Percentiles rank a stretch among this genome's conserved stretches.
Evolutionary conservation across 352 stramenopile species (phyloP).

Genomic region (Globisporangium polare): DNA sequence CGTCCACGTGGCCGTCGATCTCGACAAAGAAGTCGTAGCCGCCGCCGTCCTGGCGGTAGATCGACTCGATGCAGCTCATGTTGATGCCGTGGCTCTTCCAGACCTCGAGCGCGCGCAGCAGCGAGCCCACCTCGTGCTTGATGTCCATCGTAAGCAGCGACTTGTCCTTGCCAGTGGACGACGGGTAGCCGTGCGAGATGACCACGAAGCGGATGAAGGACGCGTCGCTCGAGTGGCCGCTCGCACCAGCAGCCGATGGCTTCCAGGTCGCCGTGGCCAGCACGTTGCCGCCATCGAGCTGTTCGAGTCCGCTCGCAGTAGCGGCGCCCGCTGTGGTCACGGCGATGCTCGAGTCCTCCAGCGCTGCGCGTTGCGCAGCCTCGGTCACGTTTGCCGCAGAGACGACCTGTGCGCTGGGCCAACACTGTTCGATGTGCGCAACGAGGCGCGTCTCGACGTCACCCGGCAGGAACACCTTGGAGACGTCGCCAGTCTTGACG

Average conservation of each 20-base stretch:
- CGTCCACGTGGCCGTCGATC: constrained; percentile 72
- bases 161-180: constrained; percentile 75
- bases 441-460: constrained; percentile 53
- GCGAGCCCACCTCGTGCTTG: constrained; percentile 84
- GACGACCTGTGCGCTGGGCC: constrained; percentile 68
- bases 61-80: constrained; percentile 83
- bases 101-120: constrained; percentile 72
- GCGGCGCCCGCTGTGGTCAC: constrained; percentile 56
- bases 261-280: constrained; percentile 45
- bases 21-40: constrained; percentile 88
- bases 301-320: constrained; percentile 29
- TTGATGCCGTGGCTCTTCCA: constrained; percentile 83
- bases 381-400: constrained; percentile 62
- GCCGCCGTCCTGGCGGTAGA: constrained; percentile 64
- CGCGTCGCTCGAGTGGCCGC: constrained; percentile 14
- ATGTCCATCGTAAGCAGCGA: constrained; percentile 83
- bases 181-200: constrained; percentile 59
- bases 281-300: constrained; percentile 49
- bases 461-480: constrained; percentile 51
- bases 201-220: constrained; percentile 76
- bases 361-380: constrained; percentile 36
- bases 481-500: constrained; percentile 45
- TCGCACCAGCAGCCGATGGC: constrained; percentile 12
- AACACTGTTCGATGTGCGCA: constrained; percentile 62
- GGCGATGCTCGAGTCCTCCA: constrained; percentile 37